phyloP scores from a whole-genome alignment of 2,329 filamentous ascomycete species.

The Aaosphaeria pasadenensis region DNA sequence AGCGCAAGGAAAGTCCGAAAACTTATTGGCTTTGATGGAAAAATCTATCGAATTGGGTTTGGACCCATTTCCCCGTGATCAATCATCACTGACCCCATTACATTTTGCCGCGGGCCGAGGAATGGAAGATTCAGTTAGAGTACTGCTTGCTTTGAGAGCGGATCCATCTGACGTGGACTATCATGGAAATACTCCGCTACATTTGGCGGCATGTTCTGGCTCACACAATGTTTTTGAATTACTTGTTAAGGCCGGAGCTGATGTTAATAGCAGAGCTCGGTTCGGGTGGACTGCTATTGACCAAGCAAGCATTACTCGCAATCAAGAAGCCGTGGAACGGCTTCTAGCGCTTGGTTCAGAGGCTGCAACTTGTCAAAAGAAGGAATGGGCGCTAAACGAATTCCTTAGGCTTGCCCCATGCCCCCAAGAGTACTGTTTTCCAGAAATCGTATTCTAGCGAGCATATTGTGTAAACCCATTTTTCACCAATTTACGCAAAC shows the following conservation, averaged over 20 bases:
- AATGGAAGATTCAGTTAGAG: not conserved
- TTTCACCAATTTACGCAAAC: too few relatives aligned
- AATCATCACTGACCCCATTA: not conserved
- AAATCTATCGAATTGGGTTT: not conserved
- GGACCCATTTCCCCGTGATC: not conserved
- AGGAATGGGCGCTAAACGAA: not conserved
- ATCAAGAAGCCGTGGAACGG: not conserved
- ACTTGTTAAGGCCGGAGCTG: not conserved
- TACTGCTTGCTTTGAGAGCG: not conserved
- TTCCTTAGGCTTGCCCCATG: conserved; percentile 1
- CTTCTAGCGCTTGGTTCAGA: not conserved
- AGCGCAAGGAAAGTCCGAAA: not conserved
- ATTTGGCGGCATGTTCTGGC: conserved; percentile 1
- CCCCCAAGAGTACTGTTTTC: not conserved
- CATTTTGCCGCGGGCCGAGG: conserved; percentile 1
- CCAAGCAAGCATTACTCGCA: not conserved
- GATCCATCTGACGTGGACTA: not conserved
- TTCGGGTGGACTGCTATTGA: conserved; percentile 2
- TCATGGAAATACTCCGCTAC: conserved; percentile 3
- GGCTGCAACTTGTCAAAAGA: not conserved
- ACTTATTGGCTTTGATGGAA: not conserved
- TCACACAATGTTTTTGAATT: not conserved
- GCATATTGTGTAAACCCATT: not conserved
- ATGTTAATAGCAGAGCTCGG: not conserved
- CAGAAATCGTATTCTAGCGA: not conserved